phyloP scores from a whole-genome alignment of 352 stramenopile genomes.

The Phytophthora crassamura region DNA sequence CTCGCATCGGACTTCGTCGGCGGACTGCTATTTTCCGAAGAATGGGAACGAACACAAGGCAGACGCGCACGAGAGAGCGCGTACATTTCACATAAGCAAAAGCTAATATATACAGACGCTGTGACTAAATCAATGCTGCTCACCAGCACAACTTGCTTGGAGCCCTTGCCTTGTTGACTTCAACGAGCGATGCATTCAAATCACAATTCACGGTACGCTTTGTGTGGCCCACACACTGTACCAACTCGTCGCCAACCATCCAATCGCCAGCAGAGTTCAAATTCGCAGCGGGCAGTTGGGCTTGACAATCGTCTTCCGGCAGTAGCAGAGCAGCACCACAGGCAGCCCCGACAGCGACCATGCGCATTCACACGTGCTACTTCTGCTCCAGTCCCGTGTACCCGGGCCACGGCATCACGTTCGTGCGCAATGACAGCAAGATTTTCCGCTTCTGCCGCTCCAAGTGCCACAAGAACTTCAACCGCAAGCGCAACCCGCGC shows the following conservation, averaged over 20 bases:
- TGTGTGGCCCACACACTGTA: conserved; percentile 14
- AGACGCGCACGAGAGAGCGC: conserved; percentile 27
- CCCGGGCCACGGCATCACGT: conserved; percentile 99
- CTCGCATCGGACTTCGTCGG: conserved; percentile 1
- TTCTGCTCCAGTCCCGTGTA: conserved; percentile 99
- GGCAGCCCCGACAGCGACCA: conserved; percentile 40
- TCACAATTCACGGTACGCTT: conserved; percentile 13
- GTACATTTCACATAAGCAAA: conserved; percentile 37
- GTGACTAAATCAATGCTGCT: conserved; percentile 18
- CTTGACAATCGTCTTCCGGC: conserved; percentile 19
- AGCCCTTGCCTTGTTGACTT: background rate
- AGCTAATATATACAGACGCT: conserved; percentile 30
- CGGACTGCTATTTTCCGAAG: conserved; percentile 14
- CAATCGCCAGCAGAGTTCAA: conserved; percentile 26
- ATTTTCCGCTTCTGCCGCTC: conserved; percentile 99
- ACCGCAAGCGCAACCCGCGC: conserved; percentile 99
- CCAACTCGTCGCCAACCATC: conserved; percentile 32
- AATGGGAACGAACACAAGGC: conserved; percentile 14
- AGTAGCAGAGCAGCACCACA: conserved; percentile 26
- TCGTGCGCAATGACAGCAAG: conserved; percentile 99
- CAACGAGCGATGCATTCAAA: conserved; percentile 6
- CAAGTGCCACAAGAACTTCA: conserved; percentile 99
- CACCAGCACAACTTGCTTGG: background rate
- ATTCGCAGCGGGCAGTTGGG: background rate
- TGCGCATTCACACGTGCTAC: conserved; percentile 99